These are phyloP conservation scores for Hymenoscyphus repandus DNA, from an alignment of 2,329 filamentous ascomycete genomes.

Conservation along the genomic window DNA sequence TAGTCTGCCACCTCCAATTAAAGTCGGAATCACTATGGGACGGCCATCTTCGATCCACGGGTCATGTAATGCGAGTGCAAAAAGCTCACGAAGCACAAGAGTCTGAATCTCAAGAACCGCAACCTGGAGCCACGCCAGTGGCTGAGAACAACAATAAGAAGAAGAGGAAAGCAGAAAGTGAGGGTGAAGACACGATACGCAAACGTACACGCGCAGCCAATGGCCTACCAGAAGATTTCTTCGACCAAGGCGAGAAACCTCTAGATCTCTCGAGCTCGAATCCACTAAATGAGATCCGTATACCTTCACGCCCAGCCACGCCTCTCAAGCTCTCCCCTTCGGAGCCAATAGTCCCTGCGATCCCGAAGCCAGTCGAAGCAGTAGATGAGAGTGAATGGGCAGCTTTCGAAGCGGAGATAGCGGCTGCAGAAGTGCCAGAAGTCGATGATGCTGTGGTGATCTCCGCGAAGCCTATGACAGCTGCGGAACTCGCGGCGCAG, in stretches of 20 bases:
- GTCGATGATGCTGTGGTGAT: conserved; percentile 51
- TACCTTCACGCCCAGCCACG: conserved; percentile 59
- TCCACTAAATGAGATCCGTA: conserved; percentile 46
- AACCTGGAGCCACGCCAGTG: conserved; percentile 3
- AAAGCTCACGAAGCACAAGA: conserved; percentile 11
- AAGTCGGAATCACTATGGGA: conserved; percentile 66
- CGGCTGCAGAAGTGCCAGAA: conserved; percentile 35
- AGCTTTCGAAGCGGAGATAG: conserved; percentile 80
- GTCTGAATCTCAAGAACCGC: conserved; percentile 5
- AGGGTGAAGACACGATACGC: conserved; percentile 37
- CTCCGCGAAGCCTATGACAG: conserved; percentile 61
- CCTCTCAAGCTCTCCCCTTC: conserved; percentile 42
- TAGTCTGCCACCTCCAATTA: conserved; percentile 57
- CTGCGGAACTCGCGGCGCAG: conserved; percentile 55
- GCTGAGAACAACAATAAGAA: conserved; percentile 29
- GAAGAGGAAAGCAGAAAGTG: conserved; percentile 45
- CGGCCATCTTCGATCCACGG: conserved; percentile 47
- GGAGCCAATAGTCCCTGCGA: conserved; percentile 30
- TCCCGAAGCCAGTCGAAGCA: too few species aligned
- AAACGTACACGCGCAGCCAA: conserved; percentile 39
- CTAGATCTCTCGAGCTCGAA: conserved; percentile 30
- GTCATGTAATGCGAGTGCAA: conserved; percentile 38
- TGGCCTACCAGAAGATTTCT: conserved; percentile 32
- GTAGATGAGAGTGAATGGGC: conserved; percentile 80
- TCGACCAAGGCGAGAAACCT: conserved; percentile 23